Percentiles rank a stretch among this genome's conserved stretches.
Evolutionary conservation across 371 early-diverging fungal genomes (phyloP).

Genomic region (Haplosporangium sp.): DNA sequence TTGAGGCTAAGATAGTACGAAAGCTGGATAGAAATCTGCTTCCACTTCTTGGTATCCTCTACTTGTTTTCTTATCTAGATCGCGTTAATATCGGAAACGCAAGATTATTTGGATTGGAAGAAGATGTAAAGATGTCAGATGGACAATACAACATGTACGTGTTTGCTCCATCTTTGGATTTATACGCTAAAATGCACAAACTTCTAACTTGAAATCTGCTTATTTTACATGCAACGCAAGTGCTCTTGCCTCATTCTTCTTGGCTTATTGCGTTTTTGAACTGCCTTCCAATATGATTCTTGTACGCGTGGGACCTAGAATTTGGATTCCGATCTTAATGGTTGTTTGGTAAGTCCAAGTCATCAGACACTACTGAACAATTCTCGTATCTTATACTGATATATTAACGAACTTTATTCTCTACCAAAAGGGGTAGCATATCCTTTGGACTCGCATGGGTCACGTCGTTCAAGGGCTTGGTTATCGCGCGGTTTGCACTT

Average conservation of each 20-base stretch:
- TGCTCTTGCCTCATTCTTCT: constrained; percentile 26
- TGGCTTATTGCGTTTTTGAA: constrained; percentile 63
- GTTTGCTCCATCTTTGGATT: background rate
- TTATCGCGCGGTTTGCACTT: constrained; percentile 60
- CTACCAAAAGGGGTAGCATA: constrained; percentile 25
- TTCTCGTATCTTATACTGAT: no score
- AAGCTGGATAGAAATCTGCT: constrained; percentile 68
- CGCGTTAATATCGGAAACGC: constrained; percentile 75
- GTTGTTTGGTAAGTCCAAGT: constrained; percentile 61
- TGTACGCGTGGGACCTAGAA: constrained; percentile 70
- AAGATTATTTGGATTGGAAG: constrained; percentile 58
- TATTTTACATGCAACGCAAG: background rate
- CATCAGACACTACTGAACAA: background rate
- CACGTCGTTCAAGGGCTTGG: constrained; percentile 53
- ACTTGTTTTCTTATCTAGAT: constrained; percentile 69
- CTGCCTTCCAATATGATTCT: constrained; percentile 73
- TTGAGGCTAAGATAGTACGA: constrained; percentile 56
- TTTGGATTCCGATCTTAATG: constrained; percentile 82
- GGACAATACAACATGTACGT: constrained; percentile 59
- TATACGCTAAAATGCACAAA: no score
- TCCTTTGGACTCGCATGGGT: constrained; percentile 57
- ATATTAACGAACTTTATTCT: background rate
- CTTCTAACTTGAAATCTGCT: background rate
- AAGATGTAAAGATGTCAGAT: constrained; percentile 38
- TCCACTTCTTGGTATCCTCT: constrained; percentile 64